Evolutionary conservation across 441 rosid species (phyloP).

Genomic region (Croton laevigatus): DNA sequence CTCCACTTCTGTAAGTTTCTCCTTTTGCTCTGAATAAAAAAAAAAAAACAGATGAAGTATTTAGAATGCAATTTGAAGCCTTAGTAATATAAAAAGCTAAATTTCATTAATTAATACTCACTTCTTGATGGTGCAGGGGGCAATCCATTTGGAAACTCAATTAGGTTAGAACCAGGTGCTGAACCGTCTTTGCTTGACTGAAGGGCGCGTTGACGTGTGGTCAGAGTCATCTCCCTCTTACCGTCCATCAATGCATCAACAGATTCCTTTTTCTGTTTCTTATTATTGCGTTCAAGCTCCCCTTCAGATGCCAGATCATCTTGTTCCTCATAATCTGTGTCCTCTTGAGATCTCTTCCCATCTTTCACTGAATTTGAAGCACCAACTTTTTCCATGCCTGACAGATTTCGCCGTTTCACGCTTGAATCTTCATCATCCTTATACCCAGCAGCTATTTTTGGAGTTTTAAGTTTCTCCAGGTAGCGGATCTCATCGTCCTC

Average conservation of each 20-base stretch:
- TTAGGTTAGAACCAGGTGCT: constrained; percentile 45
- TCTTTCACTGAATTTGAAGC: constrained; percentile 40
- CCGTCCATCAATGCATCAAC: constrained; percentile 49
- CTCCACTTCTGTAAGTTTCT: constrained; percentile 75
- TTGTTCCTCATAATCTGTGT: constrained; percentile 58
- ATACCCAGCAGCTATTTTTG: constrained; percentile 36
- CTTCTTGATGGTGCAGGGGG: constrained; percentile 92
- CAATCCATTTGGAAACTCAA: constrained; percentile 92
- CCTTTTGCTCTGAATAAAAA: constrained; percentile 63
- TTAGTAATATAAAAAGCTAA: not conserved
- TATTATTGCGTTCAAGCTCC: constrained; percentile 47
- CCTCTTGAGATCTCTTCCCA: constrained; percentile 47
- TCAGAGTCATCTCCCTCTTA: constrained; percentile 66
- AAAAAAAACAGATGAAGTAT: constrained; percentile 15
- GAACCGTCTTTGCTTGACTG: constrained; percentile 69
- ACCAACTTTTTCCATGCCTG: constrained; percentile 42
- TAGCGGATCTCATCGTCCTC: constrained; percentile 83
- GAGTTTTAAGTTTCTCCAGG: constrained; percentile 62
- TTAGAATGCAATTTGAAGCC: constrained; percentile 9
- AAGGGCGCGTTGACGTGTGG: constrained; percentile 92
- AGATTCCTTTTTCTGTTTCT: constrained; percentile 59
- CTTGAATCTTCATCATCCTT: constrained; percentile 51
- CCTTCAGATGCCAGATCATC: constrained; percentile 47
- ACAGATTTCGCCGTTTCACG: constrained; percentile 53
- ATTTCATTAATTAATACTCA: constrained; percentile 33